Percentiles rank a stretch among this genome's conserved stretches.
phyloP scores from a whole-genome alignment of 768 basidiomycete species.

The Rhodotorula toruloides region DNA sequence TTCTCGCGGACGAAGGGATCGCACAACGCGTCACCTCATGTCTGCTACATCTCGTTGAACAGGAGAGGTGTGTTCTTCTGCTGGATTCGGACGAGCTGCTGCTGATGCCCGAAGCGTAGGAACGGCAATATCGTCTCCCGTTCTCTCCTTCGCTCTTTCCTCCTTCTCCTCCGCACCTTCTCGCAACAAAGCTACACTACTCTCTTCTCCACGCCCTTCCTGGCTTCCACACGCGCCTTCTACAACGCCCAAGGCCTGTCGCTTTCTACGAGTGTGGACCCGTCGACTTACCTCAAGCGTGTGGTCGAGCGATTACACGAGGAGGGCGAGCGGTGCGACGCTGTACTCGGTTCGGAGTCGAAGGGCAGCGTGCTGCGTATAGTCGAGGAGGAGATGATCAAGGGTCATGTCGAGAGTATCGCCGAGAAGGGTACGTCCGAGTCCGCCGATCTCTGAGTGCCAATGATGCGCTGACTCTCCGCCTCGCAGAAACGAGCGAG shows the following conservation, averaged over 20 bases:
- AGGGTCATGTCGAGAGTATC: slow-evolving; percentile 52
- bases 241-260: slow-evolving; percentile 69
- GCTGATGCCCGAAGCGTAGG: no score
- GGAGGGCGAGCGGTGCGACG: slow-evolving; percentile 57
- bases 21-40: slow-evolving; percentile 51
- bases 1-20: slow-evolving; percentile 55
- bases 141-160: slow-evolving; percentile 67
- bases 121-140: slow-evolving; percentile 83
- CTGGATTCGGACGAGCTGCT: not conserved
- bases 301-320: slow-evolving; percentile 65
- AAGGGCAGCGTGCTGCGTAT: slow-evolving; percentile 53
- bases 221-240: slow-evolving; percentile 68
- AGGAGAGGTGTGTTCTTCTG: slow-evolving; percentile 53
- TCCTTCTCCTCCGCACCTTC: slow-evolving; percentile 35
- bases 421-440: slow-evolving; percentile 44
- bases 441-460: not conserved
- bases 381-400: slow-evolving; percentile 55
- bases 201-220: slow-evolving; percentile 72
- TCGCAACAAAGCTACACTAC: slow-evolving; percentile 61
- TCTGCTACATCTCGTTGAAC: slow-evolving; percentile 55
- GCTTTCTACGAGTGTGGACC: slow-evolving; percentile 65
- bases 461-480: slow-evolving; percentile 40
- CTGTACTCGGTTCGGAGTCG: slow-evolving; percentile 18
- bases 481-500: slow-evolving; percentile 53
- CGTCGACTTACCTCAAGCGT: slow-evolving; percentile 62